Evolutionary conservation across 1,284 basidiomycete species (phyloP).

Genomic region (Ganoderma resinaceum): DNA sequence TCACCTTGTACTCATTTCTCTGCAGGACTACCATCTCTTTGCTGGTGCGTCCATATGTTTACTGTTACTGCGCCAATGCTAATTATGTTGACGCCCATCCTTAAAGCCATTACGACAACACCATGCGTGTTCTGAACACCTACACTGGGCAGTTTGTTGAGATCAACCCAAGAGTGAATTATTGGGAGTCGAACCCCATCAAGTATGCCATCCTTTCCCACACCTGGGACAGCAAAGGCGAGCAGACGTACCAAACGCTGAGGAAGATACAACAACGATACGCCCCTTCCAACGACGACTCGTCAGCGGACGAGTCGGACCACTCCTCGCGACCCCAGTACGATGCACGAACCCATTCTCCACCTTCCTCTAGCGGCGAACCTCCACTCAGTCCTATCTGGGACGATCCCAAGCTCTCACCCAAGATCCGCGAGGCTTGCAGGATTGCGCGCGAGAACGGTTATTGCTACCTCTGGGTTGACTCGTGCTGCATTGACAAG

Average conservation of each 20-base stretch:
- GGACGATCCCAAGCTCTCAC: not conserved
- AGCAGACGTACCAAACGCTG: not conserved
- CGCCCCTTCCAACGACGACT: too few species aligned
- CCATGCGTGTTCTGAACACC: not conserved
- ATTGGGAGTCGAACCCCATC: too few species aligned
- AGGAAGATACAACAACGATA: not conserved
- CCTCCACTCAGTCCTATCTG: not conserved
- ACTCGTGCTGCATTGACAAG: constrained; percentile 3
- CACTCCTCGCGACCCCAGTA: too few species aligned
- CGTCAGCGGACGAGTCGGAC: too few species aligned
- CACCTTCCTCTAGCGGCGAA: not conserved
- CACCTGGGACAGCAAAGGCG: not conserved
- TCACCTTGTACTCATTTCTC: not conserved
- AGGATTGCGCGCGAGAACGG: not conserved
- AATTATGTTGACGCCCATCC: not conserved
- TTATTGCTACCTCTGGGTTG: not conserved
- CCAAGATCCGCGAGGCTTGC: not conserved
- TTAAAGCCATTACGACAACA: not conserved
- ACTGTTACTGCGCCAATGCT: not conserved
- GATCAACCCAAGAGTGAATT: not conserved
- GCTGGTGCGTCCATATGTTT: not conserved
- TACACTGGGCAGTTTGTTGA: not conserved
- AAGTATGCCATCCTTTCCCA: not conserved
- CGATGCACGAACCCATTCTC: too few species aligned
- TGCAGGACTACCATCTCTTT: not conserved